A percentile compares a stretch with the other conserved stretches of the same genome.
Evolutionary conservation across 2,329 filamentous ascomycete species (phyloP).

Genomic region (Exserohilum rostratum): DNA sequence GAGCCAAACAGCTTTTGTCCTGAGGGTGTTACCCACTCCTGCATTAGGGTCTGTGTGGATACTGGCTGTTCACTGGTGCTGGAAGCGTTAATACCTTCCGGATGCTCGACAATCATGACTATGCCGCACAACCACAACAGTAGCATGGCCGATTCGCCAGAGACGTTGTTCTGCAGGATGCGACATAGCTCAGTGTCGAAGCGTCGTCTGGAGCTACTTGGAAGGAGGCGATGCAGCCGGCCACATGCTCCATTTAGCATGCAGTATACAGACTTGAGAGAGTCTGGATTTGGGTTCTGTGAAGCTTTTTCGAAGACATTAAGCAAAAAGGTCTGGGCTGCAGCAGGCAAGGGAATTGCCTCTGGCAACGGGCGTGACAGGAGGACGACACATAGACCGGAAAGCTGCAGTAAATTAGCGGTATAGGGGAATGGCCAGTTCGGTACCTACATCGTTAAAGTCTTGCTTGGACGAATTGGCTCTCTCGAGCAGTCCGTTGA

Average conservation of each 20-base stretch:
- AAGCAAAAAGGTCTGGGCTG: slow-evolving; percentile 44
- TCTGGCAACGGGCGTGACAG: slow-evolving; percentile 42
- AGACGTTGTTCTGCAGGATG: slow-evolving; percentile 32
- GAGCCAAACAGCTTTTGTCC: slow-evolving; percentile 43
- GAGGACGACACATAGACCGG: slow-evolving; percentile 38
- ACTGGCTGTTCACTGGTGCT: slow-evolving; percentile 6
- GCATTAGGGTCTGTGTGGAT: slow-evolving; percentile 9
- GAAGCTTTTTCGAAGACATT: slow-evolving; percentile 38
- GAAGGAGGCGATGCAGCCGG: slow-evolving; percentile 34
- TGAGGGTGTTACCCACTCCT: slow-evolving; percentile 37
- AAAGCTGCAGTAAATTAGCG: slow-evolving; percentile 27
- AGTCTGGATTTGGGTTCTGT: slow-evolving; percentile 27
- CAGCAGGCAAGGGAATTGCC: slow-evolving; percentile 37
- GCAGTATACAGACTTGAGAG: slow-evolving; percentile 36
- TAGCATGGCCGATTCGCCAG: slow-evolving; percentile 35
- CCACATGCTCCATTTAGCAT: slow-evolving; percentile 48
- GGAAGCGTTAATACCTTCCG: slow-evolving; percentile 7
- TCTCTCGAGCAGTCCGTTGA: slow-evolving; percentile 43
- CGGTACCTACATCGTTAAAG: slow-evolving; percentile 38
- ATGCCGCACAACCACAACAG: slow-evolving; percentile 44
- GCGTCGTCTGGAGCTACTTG: slow-evolving; percentile 22
- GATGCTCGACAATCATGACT: slow-evolving; percentile 35
- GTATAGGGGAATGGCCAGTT: neutral
- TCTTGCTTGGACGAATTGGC: slow-evolving; percentile 37
- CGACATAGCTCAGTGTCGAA: slow-evolving; percentile 39